Percentiles rank a stretch among this genome's conserved stretches.
phyloP scores from a whole-genome alignment of 352 stramenopile genomes.

The Phytophthora citrophthora region DNA sequence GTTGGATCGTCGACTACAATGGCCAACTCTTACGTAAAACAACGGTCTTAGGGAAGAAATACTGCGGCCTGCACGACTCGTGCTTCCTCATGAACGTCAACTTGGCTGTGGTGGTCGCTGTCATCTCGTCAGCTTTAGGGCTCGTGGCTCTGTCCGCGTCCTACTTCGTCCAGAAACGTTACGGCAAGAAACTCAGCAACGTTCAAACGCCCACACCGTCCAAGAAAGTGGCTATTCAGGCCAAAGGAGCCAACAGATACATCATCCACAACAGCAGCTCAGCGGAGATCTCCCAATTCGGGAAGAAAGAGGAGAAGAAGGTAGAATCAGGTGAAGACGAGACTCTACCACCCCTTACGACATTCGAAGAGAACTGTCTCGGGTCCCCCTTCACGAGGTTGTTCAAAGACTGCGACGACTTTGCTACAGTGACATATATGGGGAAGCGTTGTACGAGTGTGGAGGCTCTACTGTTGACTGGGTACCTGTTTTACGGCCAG shows the following conservation, averaged over 20 bases:
- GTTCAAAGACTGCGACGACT: slow-evolving; percentile 33
- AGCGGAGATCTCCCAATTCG: not conserved
- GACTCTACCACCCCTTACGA: slow-evolving; percentile 3
- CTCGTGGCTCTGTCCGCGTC: slow-evolving; percentile 11
- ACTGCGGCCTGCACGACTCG: slow-evolving; percentile 34
- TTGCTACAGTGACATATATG: slow-evolving; percentile 22
- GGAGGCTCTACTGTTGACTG: slow-evolving; percentile 23
- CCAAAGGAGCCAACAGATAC: slow-evolving; percentile 22
- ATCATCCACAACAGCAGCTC: slow-evolving; percentile 11
- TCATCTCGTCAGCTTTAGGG: slow-evolving; percentile 8
- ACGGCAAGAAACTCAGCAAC: slow-evolving; percentile 14
- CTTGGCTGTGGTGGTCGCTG: slow-evolving; percentile 16
- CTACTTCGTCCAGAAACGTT: slow-evolving; percentile 26
- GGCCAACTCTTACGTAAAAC: slow-evolving; percentile 26
- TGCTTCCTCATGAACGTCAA: slow-evolving; percentile 38
- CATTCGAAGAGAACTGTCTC: slow-evolving; percentile 29
- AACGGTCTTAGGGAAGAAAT: slow-evolving; percentile 21
- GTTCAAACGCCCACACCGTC: not conserved
- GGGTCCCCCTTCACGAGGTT: slow-evolving; percentile 20
- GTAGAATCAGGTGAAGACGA: not conserved
- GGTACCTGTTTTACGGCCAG: slow-evolving; percentile 28
- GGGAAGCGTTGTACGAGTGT: slow-evolving; percentile 25
- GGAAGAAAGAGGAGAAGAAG: not conserved
- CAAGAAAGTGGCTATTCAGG: slow-evolving; percentile 19
- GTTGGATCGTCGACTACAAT: slow-evolving; percentile 33